These are phyloP conservation scores for Yarrowia divulgata DNA, from an alignment of 805 yeast species.

Conservation along the genomic window DNA sequence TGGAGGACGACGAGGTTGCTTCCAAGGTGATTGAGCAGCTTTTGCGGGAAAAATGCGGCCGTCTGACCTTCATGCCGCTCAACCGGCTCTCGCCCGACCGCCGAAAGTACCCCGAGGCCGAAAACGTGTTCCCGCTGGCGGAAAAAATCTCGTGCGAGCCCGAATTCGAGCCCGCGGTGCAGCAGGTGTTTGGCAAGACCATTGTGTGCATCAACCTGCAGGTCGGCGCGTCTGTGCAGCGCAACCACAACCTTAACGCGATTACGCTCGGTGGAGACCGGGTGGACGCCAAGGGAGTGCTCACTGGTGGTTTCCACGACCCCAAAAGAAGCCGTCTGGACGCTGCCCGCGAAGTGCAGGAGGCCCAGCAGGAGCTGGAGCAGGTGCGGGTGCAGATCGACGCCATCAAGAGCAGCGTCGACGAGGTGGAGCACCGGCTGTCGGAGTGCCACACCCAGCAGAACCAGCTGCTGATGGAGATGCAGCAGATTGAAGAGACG, in stretches of 20 bases:
- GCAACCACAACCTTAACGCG: slow-evolving; percentile 66
- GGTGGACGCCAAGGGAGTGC: slow-evolving; percentile 80
- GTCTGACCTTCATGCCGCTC: slow-evolving; percentile 91
- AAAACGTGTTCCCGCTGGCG: slow-evolving; percentile 66
- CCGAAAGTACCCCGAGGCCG: slow-evolving; percentile 65
- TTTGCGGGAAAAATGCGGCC: slow-evolving; percentile 71
- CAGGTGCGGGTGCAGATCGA: slow-evolving; percentile 56
- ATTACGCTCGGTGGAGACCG: slow-evolving; percentile 93
- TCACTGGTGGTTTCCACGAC: slow-evolving; percentile 89
- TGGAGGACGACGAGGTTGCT: slow-evolving; percentile 86
- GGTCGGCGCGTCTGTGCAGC: slow-evolving; percentile 72
- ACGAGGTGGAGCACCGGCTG: slow-evolving; percentile 58
- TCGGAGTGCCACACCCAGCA: slow-evolving; percentile 58
- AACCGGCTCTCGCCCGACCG: slow-evolving; percentile 63
- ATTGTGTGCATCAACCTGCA: slow-evolving; percentile 76
- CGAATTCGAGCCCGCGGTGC: slow-evolving; percentile 68
- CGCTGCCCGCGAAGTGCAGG: slow-evolving; percentile 63
- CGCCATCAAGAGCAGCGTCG: slow-evolving; percentile 21
- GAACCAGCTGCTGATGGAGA: slow-evolving; percentile 44
- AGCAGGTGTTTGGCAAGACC: slow-evolving; percentile 81
- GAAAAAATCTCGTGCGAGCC: slow-evolving; percentile 71
- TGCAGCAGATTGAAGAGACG: slow-evolving; percentile 41
- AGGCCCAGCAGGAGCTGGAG: slow-evolving; percentile 53
- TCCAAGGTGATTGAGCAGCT: slow-evolving; percentile 78
- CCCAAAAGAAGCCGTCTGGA: slow-evolving; percentile 73